Conservation (phyloP, 371 early-diverging fungal genomes). For the Haplosporangium sp. region DNA sequence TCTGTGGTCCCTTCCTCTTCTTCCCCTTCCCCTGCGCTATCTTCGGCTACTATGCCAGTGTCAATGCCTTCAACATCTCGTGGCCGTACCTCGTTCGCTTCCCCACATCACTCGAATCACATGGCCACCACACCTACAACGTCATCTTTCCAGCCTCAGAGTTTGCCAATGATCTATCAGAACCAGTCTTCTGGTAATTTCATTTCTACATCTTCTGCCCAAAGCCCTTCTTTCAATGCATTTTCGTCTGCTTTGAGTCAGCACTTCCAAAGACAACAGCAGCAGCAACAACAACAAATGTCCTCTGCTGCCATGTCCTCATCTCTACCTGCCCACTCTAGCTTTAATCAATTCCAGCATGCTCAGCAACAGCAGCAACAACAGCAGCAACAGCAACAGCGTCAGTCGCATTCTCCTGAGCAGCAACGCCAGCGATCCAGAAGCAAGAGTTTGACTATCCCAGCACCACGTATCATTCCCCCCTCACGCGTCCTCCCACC, state of each 20-base stretch:
- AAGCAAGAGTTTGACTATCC: conserved; percentile 49
- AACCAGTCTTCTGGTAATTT: conserved; percentile 30
- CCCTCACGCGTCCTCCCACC: conserved; percentile 45
- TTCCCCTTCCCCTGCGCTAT: conserved; percentile 9
- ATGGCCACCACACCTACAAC: conserved; percentile 37
- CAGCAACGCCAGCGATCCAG: conserved; percentile 31
- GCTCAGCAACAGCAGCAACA: not conserved
- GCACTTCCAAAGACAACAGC: conserved; percentile 44
- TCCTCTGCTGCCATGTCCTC: conserved; percentile 47
- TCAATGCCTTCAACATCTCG: conserved; percentile 30
- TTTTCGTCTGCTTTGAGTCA: conserved; percentile 44
- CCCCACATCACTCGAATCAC: conserved; percentile 11
- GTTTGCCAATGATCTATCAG: conserved; percentile 42
- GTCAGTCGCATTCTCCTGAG: conserved; percentile 2
- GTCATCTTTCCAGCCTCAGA: conserved; percentile 46
- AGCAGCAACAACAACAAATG: conserved; percentile 45
- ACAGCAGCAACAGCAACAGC: conserved; percentile 12
- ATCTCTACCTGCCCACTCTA: conserved; percentile 27
- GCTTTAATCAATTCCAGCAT: conserved; percentile 34
- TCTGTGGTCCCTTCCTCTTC: conserved; percentile 40
- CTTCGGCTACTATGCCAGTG: conserved; percentile 25
- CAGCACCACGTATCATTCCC: conserved; percentile 44
- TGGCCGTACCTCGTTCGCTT: conserved; percentile 24
- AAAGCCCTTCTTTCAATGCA: conserved; percentile 26
- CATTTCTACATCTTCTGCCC: conserved; percentile 26